Conservation (phyloP, 2,329 filamentous ascomycete species). For the Hysterium pulicare region DNA sequence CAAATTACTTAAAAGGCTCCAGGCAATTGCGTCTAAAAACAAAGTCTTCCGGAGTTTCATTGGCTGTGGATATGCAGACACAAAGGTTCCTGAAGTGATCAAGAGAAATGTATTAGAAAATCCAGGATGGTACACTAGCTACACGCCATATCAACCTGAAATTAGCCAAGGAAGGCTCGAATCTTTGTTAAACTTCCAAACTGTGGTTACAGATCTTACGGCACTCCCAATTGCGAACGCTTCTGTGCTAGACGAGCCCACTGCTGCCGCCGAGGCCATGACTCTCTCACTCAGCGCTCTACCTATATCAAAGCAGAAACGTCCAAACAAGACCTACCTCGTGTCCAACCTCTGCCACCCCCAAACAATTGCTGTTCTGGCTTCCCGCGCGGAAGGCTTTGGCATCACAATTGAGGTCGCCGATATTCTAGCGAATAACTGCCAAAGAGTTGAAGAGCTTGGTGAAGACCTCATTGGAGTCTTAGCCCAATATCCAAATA, state of each 20-base stretch:
- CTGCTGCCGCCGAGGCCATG: slow-evolving; percentile 93
- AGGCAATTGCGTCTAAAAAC: slow-evolving; percentile 59
- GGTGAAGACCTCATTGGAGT: slow-evolving; percentile 84
- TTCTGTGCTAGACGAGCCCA: slow-evolving; percentile 85
- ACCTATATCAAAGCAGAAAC: slow-evolving; percentile 67
- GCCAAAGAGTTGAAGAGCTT: slow-evolving; percentile 65
- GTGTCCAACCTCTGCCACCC: slow-evolving; percentile 81
- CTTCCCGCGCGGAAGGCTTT: slow-evolving; percentile 85
- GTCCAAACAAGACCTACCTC: slow-evolving; percentile 73
- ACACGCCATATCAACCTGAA: slow-evolving; percentile 95
- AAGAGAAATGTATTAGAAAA: slow-evolving; percentile 90
- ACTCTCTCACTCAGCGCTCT: slow-evolving; percentile 81
- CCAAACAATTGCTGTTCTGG: slow-evolving; percentile 79
- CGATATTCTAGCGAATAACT: slow-evolving; percentile 65
- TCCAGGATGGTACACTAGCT: slow-evolving; percentile 96
- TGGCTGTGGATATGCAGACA: slow-evolving; percentile 83
- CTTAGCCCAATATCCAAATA: slow-evolving; percentile 93
- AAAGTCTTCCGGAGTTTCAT: slow-evolving; percentile 67
- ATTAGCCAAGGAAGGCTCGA: slow-evolving; percentile 94
- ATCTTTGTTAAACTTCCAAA: slow-evolving; percentile 94
- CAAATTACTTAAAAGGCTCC: slow-evolving; percentile 53
- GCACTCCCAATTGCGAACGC: slow-evolving; percentile 86
- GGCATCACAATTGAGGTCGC: slow-evolving; percentile 73
- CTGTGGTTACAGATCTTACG: slow-evolving; percentile 83
- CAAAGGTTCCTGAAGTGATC: slow-evolving; percentile 84